These are phyloP conservation scores for Camellia oleifera DNA, from an alignment of 179 eudicot genomes.

Conservation along the genomic window DNA sequence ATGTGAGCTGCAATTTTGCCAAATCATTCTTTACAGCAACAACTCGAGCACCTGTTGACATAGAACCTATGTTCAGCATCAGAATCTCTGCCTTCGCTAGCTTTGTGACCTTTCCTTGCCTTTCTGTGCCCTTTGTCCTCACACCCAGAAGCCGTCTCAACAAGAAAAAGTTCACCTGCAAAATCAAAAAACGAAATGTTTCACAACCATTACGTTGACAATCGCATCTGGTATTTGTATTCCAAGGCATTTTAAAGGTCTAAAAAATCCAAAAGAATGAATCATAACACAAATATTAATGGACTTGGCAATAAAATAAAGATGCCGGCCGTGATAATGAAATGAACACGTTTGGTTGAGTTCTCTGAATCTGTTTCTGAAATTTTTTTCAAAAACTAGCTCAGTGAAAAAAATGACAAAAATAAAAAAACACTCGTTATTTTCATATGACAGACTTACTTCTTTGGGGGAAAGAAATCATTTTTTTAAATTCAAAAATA, in stretches of 20 bases:
- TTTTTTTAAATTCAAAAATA: no score
- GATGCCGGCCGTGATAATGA: neutral
- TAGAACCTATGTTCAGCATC: slow-evolving; percentile 93
- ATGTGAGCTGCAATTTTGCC: slow-evolving; percentile 85
- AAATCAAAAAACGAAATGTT: neutral
- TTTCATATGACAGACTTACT: no score
- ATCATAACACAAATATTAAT: neutral
- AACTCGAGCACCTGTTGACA: slow-evolving; percentile 94
- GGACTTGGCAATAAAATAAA: neutral
- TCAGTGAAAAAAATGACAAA: no score
- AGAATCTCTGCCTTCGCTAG: slow-evolving; percentile 79
- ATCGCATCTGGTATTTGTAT: neutral
- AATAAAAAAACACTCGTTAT: no score
- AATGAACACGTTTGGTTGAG: no score
- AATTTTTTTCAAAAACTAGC: no score
- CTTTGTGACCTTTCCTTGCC: slow-evolving; percentile 84
- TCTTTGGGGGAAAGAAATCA: no score
- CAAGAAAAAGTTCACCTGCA: slow-evolving; percentile 90
- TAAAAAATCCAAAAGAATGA: neutral
- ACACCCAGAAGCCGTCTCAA: slow-evolving; percentile 84
- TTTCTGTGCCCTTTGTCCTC: slow-evolving; percentile 89
- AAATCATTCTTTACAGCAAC: slow-evolving; percentile 81
- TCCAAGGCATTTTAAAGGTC: neutral
- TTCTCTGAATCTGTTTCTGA: no score
- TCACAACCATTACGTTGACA: neutral